Evolutionary conservation across 108 stramenopile species (phyloP).

Genomic region (Skeletonema costatum): DNA sequence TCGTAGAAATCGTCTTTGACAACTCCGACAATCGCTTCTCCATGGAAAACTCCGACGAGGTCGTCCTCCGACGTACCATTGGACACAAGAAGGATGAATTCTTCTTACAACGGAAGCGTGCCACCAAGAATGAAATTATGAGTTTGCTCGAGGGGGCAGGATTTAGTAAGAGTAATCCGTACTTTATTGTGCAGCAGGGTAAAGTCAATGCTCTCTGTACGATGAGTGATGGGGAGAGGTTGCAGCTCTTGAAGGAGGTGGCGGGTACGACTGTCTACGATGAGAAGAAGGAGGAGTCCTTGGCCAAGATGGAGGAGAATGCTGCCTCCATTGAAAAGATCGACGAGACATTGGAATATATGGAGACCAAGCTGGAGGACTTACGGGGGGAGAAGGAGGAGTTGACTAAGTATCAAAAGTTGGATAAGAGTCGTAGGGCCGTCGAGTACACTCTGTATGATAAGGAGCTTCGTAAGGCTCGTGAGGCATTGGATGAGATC

Average conservation of each 20-base stretch:
- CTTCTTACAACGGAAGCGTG: conserved; percentile 95
- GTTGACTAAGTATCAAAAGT: conserved; percentile 85
- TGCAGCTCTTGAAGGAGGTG: conserved; percentile 95
- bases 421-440: conserved; percentile 92
- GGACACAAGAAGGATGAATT: conserved; percentile 99
- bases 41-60: conserved; percentile 92
- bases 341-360: conserved; percentile 83
- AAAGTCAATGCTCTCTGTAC: conserved; percentile 95
- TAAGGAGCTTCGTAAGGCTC: conserved; percentile 87
- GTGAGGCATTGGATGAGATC: conserved; percentile 73
- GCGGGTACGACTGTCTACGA: conserved; percentile 98
- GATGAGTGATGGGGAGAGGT: conserved; percentile 94
- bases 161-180: conserved; percentile 97
- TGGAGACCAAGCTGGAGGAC: conserved; percentile 90
- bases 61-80: conserved; percentile 95
- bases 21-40: conserved; percentile 94
- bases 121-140: conserved; percentile 92
- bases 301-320: conserved; percentile 95
- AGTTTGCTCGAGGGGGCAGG: conserved; percentile 96
- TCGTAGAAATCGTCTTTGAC: conserved; percentile 99
- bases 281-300: conserved; percentile 92
- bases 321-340: conserved; percentile 86
- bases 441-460: conserved; percentile 97
- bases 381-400: conserved; percentile 97
- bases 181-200: conserved; percentile 99